Evolutionary conservation across 352 stramenopile genomes (phyloP), one percentile per base, ranked within the genome.

Genomic region (Peronospora farinosa): DNA sequence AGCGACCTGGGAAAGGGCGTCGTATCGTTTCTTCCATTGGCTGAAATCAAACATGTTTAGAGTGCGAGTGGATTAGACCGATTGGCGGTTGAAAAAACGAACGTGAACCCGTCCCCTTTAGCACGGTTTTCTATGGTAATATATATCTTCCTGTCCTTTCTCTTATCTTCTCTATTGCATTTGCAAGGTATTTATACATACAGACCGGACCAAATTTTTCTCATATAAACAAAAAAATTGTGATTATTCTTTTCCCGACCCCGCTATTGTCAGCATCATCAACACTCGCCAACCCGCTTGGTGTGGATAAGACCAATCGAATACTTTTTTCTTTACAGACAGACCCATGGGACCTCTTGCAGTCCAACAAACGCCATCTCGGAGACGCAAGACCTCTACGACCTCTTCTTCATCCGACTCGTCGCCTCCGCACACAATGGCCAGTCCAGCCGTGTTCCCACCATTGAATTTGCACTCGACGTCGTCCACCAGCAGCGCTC

Each of bases 191-290:
- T 13, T 33, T 33, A 12, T 13, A 33, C 28, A 33, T 10, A 33
- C 7, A 13, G 11, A 33, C 5, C 31, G 3, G 2, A 30, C 37
- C 21, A 65, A 57, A 56, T 49, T 60, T 63, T 31, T 21, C 12
- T 5, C 10, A 25, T 10, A 46, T 19, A 12, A 25, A 54, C 2
- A 27, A 45, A 40, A 25, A 10, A 10, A 8, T 25, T 25, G 51
- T 69, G 63, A 72, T 72, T 72, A 72, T 72, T 60, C 53, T 62
- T 45, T 54, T 48, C 30, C 17, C n/a, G 12, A 23, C 50, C 19
- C 46, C 59, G 13, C 15, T 28, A 21, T 61, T 43, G 63, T 59
- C 51, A 44, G 47, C 64, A 65, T 72, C 60, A 72, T 55, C 52
- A 67, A 67, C 63, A 71, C 64, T 71, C 51, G 45, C 45, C 48